Evolutionary conservation across 2,329 filamentous ascomycete genomes (phyloP).

Genomic region (Penicillium palitans): DNA sequence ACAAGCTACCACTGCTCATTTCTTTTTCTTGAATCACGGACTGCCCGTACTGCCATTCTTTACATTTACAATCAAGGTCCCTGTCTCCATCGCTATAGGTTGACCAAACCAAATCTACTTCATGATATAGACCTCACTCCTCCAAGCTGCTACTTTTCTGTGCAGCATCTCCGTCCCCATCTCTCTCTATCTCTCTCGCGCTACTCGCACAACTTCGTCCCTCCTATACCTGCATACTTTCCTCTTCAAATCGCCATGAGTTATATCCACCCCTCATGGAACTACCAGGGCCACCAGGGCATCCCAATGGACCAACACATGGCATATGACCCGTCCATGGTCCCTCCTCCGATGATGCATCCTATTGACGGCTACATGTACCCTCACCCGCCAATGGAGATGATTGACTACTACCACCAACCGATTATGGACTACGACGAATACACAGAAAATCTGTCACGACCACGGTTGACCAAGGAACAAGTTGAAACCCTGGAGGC

Average conservation of each 20-base stretch:
- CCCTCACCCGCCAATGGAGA: constrained; percentile 42
- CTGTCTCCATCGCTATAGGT: constrained; percentile 1
- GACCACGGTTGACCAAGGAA: constrained; percentile 53
- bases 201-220: background rate
- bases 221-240: constrained; percentile 10
- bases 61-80: constrained; percentile 8
- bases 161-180: constrained; percentile 17
- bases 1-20: constrained; percentile 23
- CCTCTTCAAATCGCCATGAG: constrained; percentile 33
- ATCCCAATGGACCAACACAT: constrained; percentile 42
- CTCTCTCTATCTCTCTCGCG: constrained; percentile 1
- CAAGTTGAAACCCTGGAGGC: constrained; percentile 53
- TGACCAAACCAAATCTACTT: constrained; percentile 6
- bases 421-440: constrained; percentile 49
- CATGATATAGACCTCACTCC: constrained; percentile 21
- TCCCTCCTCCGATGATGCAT: constrained; percentile 41
- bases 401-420: constrained; percentile 45
- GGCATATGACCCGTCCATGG: constrained; percentile 38
- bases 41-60: constrained; percentile 15
- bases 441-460: constrained; percentile 49
- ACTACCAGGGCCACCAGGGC: constrained; percentile 36
- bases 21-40: constrained; percentile 20
- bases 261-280: constrained; percentile 42
- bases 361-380: constrained; percentile 42
- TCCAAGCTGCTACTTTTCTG: constrained; percentile 23